A percentile compares a stretch with the other conserved stretches of the same genome.
Evolutionary conservation across 75 land plant species (phyloP).

Genomic region (Pseudotsuga menziesii): DNA sequence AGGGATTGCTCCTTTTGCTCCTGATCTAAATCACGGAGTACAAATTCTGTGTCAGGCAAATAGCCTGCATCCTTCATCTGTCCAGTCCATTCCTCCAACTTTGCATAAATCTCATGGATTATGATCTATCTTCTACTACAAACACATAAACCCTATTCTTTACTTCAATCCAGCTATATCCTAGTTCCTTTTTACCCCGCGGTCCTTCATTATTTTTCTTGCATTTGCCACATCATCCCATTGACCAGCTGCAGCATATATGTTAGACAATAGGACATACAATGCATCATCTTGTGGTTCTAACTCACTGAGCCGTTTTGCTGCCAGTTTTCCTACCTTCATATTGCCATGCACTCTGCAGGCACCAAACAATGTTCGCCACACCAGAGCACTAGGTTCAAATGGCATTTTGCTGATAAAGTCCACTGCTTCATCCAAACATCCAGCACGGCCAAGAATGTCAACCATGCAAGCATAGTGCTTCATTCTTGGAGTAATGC

Average conservation of each 20-base stretch:
- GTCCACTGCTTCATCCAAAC: slow-evolving; percentile 8
- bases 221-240: slow-evolving; percentile 24
- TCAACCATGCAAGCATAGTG: slow-evolving; percentile 21
- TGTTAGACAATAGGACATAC: slow-evolving; percentile 24
- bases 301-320: neutral
- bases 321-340: slow-evolving; percentile 9
- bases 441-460: slow-evolving; percentile 20
- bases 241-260: slow-evolving; percentile 21
- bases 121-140: slow-evolving; percentile 30
- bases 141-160: slow-evolving; percentile 17
- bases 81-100: slow-evolving; percentile 17
- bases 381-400: slow-evolving; percentile 7
- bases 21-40: slow-evolving; percentile 12
- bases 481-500: slow-evolving; percentile 15
- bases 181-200: slow-evolving; percentile 21
- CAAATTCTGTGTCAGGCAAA: slow-evolving; percentile 17
- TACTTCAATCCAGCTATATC: slow-evolving; percentile 22
- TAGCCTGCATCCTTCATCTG: slow-evolving; percentile 26
- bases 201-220: slow-evolving; percentile 15
- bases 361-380: slow-evolving; percentile 10
- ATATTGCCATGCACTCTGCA: slow-evolving; percentile 13
- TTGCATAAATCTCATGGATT: slow-evolving; percentile 11
- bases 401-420: slow-evolving; percentile 17
- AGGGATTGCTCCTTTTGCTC: slow-evolving; percentile 27
- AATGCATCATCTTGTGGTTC: slow-evolving; percentile 15